Conservation (phyloP, 208 protist genomes). For the Tritrichomonas foetus region DNA sequence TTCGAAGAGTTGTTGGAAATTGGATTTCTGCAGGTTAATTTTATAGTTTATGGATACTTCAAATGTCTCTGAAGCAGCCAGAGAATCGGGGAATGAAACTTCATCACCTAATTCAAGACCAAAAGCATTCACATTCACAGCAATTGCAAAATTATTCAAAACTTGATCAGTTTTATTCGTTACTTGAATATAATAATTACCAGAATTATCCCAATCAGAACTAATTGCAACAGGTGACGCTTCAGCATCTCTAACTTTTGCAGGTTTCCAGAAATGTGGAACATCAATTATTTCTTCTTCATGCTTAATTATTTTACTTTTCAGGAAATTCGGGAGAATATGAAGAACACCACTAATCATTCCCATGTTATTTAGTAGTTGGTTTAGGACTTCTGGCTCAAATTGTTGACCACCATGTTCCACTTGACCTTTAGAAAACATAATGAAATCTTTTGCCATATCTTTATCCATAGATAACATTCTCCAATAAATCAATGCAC, state of each 20-base stretch:
- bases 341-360: background rate
- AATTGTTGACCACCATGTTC: background rate
- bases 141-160: background rate
- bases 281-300: background rate
- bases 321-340: background rate
- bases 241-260: background rate
- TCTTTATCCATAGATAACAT: background rate
- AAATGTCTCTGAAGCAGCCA: too few relatives aligned
- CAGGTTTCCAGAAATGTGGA: background rate
- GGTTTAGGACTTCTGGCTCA: background rate
- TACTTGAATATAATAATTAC: background rate
- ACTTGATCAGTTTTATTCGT: background rate
- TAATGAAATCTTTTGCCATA: background rate
- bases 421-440: background rate
- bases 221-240: background rate
- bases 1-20: too few relatives aligned
- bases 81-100: too few relatives aligned
- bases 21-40: too few relatives aligned
- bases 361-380: background rate
- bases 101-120: background rate
- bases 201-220: background rate
- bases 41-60: too few relatives aligned
- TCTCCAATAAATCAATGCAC: constrained; percentile 6
- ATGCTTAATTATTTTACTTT: background rate
- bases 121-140: background rate